Evolutionary conservation across 495 filamentous ascomycete genomes (phyloP), one percentile per base, ranked within the genome.

Genomic region (Penicillium desertorum): DNA sequence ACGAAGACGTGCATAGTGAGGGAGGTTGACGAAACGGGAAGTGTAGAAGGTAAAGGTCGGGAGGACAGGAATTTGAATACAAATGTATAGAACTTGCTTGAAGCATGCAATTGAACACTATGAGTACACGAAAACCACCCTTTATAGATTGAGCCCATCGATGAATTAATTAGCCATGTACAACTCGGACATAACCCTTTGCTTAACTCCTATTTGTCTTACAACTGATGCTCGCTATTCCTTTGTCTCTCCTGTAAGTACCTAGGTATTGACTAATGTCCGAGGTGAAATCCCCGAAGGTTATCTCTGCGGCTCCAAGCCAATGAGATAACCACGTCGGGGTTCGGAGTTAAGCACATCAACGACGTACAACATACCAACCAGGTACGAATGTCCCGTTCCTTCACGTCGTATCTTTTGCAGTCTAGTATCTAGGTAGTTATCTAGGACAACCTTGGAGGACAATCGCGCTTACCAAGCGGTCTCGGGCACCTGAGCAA

Each of bases 1-100:
- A 82, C 67, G 54, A 83, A 81, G 61, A 80, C 56, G 25, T 48
- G 64, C 64, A 67, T 64, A 11, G 43, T 54, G 14, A 27, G 19
- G 9, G 16, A 29, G 25, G 9, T 20, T 12, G 25, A 48, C 5
- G 20, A 16, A 45, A 4, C n/a, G 10, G 9, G 30, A 36, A 14
- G 30, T 16, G 12, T 36, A 36, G 19, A 22, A 34, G 16, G 36
- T 22, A 12, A n/a, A 50, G 25, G 17, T 11, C 10, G 2, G 6
- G 20, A 14, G 12, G 9, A 22, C 4, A 7, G 16, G 7, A 9
- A 3, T 8, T 27, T 8, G 9, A 23, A 20, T 34, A 34, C 11
- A 34, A 44, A 44, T 17, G n/a, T n/a, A 4, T 29, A 23, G 0
- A 1, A 29, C 5, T 32, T 30, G n/a, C 45, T 48, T 32, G 9